Base-by-base conservation (phyloP, 768 basidiomycete genomes). In the Podaxis sp. region DNA sequence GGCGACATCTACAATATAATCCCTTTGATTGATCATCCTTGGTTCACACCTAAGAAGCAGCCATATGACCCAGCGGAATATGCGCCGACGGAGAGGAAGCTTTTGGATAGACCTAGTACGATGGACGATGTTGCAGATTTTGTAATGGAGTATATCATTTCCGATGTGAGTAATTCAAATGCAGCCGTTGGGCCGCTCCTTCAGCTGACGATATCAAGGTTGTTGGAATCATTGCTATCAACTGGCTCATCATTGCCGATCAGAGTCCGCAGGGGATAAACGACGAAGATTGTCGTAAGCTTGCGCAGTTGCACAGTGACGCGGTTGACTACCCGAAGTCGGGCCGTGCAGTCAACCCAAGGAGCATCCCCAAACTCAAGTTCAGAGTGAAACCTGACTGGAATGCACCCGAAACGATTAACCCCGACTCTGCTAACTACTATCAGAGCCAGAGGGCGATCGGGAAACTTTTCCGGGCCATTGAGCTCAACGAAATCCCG, bases 241-340 rank as follows among this genome's bases (percentile, higher is more conserved):
- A 82, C 62, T 89, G 87, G 85, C 73, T 89, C 8, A 78, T 86
- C 51, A 83, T 85, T 41, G 88, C 89, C 3, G 89, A 90, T 69
- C 80, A 82, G 65, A 83, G 78, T 59, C 4, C 22, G 0, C 2
- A 71, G 4, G 77, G 79, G 0, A 85, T 87, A 40, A 75, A 82
- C 50, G 80, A 88, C 65, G 55, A 65, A 1, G 79, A 83, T 29
- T 90, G 89, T 70, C 46, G 82, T 11, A 73, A 63, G 46, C 75
- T 91, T 25, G 82, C 88, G 7, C 70, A 74, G 11, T 73, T 90
- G 13, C 86, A 89, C 67, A 87, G 84, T 38, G 74, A 83, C 57
- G 89, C 89, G 0, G 86, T 89, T 1, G 87, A 89, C 69, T 90
- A 84, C 66, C 84, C 85, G 0, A 88, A 88, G 71, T 83, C 80